phyloP scores from a whole-genome alignment of 371 early-diverging fungal species.

The Mortierella sp. region DNA sequence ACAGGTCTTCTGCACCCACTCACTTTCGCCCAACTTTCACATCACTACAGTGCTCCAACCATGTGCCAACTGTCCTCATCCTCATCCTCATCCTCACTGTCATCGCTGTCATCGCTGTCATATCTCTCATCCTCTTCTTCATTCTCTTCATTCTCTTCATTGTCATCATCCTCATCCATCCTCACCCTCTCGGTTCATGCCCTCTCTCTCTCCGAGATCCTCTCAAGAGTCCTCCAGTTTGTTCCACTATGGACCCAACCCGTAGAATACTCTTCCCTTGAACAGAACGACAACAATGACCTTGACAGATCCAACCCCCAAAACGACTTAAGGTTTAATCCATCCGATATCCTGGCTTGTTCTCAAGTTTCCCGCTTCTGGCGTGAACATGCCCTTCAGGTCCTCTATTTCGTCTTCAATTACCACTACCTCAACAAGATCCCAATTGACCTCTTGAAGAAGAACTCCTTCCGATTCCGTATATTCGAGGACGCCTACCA shows the following conservation, averaged over 20 bases:
- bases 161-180: not conserved
- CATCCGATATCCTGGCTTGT: not conserved
- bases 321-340: not conserved
- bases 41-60: no score
- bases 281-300: not conserved
- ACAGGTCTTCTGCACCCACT: no score
- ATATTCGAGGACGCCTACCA: conserved; percentile 1
- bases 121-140: no score
- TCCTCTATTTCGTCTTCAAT: conserved; percentile 2
- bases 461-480: not conserved
- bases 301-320: not conserved
- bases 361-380: not conserved
- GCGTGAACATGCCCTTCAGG: not conserved
- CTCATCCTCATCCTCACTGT: no score
- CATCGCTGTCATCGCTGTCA: no score
- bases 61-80: no score
- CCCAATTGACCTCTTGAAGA: not conserved
- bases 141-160: no score
- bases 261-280: not conserved
- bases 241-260: not conserved
- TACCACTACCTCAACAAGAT: not conserved
- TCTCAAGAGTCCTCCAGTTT: not conserved
- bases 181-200: not conserved
- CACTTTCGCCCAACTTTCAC: no score
- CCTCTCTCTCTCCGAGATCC: not conserved